Evolutionary conservation across 495 filamentous ascomycete genomes (phyloP), one percentile per base, ranked within the genome.

Genomic region (Sphaerosporella brunnea): DNA sequence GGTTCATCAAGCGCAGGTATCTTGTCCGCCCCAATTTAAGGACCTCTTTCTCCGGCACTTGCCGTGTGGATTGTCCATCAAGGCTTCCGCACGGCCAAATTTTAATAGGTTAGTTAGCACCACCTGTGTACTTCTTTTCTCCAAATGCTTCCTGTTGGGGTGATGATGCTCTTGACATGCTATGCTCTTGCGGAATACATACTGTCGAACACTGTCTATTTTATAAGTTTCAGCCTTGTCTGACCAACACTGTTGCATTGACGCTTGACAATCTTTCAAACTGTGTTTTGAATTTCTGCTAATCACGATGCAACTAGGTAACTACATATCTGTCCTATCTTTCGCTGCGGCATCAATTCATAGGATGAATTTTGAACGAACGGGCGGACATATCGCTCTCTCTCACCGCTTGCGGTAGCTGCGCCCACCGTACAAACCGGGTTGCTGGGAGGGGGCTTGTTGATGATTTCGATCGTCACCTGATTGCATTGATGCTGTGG

Each of bases 331-430:
- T 3, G 19, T 23, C 23, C 39, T 38, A 20, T 37, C 20, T 28
- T 21, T n/a, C 13, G 32, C 18, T 16, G 2, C 23, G 30, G 13
- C 50, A 48, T 36, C 1, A 28, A 50, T 36, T 21, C 18, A 51
- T 23, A 59, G 61, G 58, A 61, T 49, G 58, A 61, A 61, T 50
- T 50, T 61, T 61, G 58, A 61, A 61, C 58, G 58, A 58, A 61
- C 58, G 58, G 58, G 58, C 58, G 58, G 58, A 61, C 58, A 61
- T 51, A 61, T 38, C 36, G 45, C 47, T 36, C 35, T 47, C 36
- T 56, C 53, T 47, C 58, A 61, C 58, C 51, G 37, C 48, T 51
- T 34, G 25, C 38, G 52, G 58, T 61, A 61, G 46, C 51, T 40
- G 58, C 53, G 20, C 51, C 58, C 49, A 53, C 32, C 51, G 43